phyloP scores from a whole-genome alignment of 805 yeast species.

The Yamadazyma ubonensis region DNA sequence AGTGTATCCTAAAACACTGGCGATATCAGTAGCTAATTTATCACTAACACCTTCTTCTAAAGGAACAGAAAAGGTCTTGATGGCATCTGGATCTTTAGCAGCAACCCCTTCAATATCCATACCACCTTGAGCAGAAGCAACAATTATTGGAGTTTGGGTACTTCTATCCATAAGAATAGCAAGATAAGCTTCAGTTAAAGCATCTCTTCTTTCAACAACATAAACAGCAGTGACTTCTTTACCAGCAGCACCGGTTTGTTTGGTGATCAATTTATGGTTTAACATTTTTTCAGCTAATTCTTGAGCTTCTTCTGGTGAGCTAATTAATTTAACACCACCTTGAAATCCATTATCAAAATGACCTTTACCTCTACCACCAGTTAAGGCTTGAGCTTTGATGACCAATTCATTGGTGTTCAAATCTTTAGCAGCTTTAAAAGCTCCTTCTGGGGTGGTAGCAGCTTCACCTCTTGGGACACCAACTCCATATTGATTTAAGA shows the following conservation, averaged over 20 bases:
- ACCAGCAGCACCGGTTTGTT: slow-evolving; percentile 97
- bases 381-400: slow-evolving; percentile 95
- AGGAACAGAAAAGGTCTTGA: slow-evolving; percentile 81
- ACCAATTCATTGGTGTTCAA: slow-evolving; percentile 82
- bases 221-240: slow-evolving; percentile 96
- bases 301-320: slow-evolving; percentile 81
- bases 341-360: slow-evolving; percentile 92
- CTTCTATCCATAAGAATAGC: slow-evolving; percentile 95
- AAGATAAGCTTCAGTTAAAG: slow-evolving; percentile 90
- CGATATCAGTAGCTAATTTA: slow-evolving; percentile 70
- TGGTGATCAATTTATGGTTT: slow-evolving; percentile 89
- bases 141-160: slow-evolving; percentile 85
- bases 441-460: slow-evolving; percentile 86
- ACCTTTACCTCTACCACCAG: slow-evolving; percentile 99
- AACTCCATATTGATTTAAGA: slow-evolving; percentile 78
- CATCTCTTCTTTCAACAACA: slow-evolving; percentile 92
- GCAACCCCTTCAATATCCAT: slow-evolving; percentile 99
- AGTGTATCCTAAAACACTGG: slow-evolving; percentile 79
- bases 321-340: slow-evolving; percentile 93
- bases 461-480: slow-evolving; percentile 91
- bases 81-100: slow-evolving; percentile 82
- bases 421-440: slow-evolving; percentile 74
- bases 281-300: slow-evolving; percentile 87
- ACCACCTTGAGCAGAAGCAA: slow-evolving; percentile 98
- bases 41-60: slow-evolving; percentile 79